Evolutionary conservation across 306 rosid genomes (phyloP).

Genomic region (Acacia confusa): DNA sequence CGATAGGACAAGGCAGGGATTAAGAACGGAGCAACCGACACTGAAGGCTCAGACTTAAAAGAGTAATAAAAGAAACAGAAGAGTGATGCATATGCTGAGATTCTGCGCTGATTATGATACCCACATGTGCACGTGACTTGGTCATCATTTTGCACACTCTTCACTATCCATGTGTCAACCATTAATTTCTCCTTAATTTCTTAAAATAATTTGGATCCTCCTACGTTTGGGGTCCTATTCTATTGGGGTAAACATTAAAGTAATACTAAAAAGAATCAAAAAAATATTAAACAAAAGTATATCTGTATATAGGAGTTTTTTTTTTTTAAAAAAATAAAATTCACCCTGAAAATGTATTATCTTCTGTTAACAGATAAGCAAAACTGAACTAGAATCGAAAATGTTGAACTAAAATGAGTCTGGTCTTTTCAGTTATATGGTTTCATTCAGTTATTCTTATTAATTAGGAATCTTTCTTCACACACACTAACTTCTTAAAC

Average conservation of each 20-base stretch:
- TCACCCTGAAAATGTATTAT: background rate
- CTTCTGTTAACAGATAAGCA: no score
- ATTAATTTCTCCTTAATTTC: background rate
- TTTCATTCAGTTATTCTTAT: no score
- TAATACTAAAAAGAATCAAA: background rate
- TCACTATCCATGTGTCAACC: background rate
- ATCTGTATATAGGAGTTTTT: no score
- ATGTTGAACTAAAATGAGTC: background rate
- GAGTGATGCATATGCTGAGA: conserved; percentile 27
- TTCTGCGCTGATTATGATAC: conserved; percentile 19
- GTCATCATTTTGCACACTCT: background rate
- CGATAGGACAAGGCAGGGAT: background rate
- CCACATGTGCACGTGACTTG: conserved; percentile 36
- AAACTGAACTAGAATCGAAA: no score
- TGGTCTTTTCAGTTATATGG: background rate
- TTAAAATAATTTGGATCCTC: background rate
- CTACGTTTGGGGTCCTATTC: background rate
- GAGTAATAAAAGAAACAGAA: conserved; percentile 5
- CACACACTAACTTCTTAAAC: no score
- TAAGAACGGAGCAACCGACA: conserved; percentile 26
- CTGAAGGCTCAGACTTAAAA: background rate
- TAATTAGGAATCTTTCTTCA: no score
- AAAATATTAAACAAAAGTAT: background rate
- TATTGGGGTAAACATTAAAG: background rate
- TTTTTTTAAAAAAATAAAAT: no score